Base-by-base conservation (phyloP, 176 grass and related monocot species). In the Urochloa ruziziensis region DNA sequence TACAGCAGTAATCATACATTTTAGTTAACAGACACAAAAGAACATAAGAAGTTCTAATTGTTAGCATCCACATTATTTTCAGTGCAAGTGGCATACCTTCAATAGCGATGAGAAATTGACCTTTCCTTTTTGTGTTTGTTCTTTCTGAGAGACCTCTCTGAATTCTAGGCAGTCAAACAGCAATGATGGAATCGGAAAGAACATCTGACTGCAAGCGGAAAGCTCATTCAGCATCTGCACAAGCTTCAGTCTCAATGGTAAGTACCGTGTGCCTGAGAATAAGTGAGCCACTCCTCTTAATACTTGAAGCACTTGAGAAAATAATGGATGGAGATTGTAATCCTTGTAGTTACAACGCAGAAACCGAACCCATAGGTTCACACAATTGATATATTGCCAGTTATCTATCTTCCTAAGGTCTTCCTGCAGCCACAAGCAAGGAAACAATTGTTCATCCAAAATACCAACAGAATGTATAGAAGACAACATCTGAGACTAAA, bases 361-460 rank as follows among this genome's bases (percentile, higher is more conserved):
- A 63, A 95, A 95, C 85, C 89, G 88, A 81, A 94, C 91, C 93
- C 96, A 98, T 74, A 98, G 42, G 79, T 88, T 92, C 51, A 94
- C 66, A 85, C 91, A 98, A 70, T 90, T 94, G 19, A 98, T 86
- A 71, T 91, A 95, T 79, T 98, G 93, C 91, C 92, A 98, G 47
- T 71, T 98, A 77, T 94, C 90, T 75, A 98, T 90, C 89, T 92
- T 98, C 67, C 78, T 90, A 35, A 98, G 85, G 30, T 94, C 91
- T 73, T 98, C 93, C 96, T 98, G 87, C 83, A 89, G 49, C 25
- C 33, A 80, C 17, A 87, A n/a, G 34, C 35, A 76, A 86, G 19
- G 16, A 72, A n/a, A 73, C 53, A 69, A 64, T 5, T 72, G 67
- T 78, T 54, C 56, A 73, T 73, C 36, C 66, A 61, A 43, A 67